Percentiles rank a stretch among this genome's conserved stretches.
Conservation (phyloP, 23 red algal genomes). For the Agarophyton chilense region DNA sequence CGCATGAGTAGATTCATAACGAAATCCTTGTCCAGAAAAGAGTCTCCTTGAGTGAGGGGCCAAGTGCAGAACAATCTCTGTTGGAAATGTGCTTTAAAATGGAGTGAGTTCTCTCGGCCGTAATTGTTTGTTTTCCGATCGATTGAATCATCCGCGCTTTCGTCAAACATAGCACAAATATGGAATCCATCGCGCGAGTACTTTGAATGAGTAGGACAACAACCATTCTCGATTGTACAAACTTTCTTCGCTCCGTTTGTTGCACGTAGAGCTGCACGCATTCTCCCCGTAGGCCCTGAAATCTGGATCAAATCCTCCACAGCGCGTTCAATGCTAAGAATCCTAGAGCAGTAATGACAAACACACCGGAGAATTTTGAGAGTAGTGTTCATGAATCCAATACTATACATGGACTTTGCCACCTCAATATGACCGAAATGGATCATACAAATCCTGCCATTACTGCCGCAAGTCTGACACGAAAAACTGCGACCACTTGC, state of each 20-base stretch:
- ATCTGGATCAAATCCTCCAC: slow-evolving; percentile 34
- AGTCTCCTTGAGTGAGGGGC: slow-evolving; percentile 95
- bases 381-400: slow-evolving; percentile 80
- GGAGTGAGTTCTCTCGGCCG: slow-evolving; percentile 71
- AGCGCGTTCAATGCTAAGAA: slow-evolving; percentile 53
- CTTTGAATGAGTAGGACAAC: slow-evolving; percentile 86
- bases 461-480: slow-evolving; percentile 87
- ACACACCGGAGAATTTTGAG: slow-evolving; percentile 90
- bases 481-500: slow-evolving; percentile 83
- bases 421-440: slow-evolving; percentile 99
- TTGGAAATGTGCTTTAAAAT: slow-evolving; percentile 92
- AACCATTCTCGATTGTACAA: slow-evolving; percentile 60
- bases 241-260: slow-evolving; percentile 24
- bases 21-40: slow-evolving; percentile 87
- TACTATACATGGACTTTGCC: slow-evolving; percentile 90
- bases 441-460: slow-evolving; percentile 80
- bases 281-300: background rate
- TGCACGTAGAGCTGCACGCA: slow-evolving; percentile 19
- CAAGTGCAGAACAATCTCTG: slow-evolving; percentile 70
- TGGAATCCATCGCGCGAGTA: slow-evolving; percentile 86
- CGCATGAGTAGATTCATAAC: slow-evolving; percentile 97
- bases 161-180: slow-evolving; percentile 87
- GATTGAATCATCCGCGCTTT: slow-evolving; percentile 60
- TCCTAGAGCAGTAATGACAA: slow-evolving; percentile 93
- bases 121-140: slow-evolving; percentile 90